A percentile compares a stretch with the other conserved stretches of the same genome.
These are phyloP conservation scores for Calonectria multiphialidica DNA, from an alignment of 2,329 filamentous ascomycete genomes.

Conservation along the genomic window DNA sequence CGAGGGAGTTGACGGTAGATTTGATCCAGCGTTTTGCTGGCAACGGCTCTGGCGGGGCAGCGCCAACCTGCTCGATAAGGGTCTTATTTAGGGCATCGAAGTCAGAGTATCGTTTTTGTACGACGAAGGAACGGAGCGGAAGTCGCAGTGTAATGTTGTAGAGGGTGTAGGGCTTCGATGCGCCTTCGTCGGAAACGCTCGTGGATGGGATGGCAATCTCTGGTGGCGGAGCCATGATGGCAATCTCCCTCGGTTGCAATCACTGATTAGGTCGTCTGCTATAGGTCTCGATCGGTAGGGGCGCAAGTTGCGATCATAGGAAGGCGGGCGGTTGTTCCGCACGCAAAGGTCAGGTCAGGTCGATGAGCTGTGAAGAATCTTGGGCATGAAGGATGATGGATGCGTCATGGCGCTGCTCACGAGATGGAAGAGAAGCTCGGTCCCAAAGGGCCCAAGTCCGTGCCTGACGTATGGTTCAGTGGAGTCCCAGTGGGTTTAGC, in stretches of 20 bases:
- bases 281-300: background rate
- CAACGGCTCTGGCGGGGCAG: constrained; percentile 74
- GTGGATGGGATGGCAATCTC: constrained; percentile 78
- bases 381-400: constrained; percentile 28
- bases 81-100: constrained; percentile 76
- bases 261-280: background rate
- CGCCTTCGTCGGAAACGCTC: constrained; percentile 63
- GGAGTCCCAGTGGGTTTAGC: constrained; percentile 21
- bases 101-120: constrained; percentile 87
- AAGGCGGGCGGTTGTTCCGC: background rate
- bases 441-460: constrained; percentile 5
- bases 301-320: background rate
- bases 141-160: constrained; percentile 85
- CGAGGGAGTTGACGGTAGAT: constrained; percentile 76
- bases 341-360: background rate
- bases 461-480: constrained; percentile 25
- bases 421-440: constrained; percentile 10
- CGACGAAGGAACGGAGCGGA: constrained; percentile 79
- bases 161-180: constrained; percentile 77
- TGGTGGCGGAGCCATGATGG: constrained; percentile 71
- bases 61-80: constrained; percentile 70
- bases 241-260: constrained; percentile 16
- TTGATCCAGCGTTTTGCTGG: constrained; percentile 84
- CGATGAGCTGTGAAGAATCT: constrained; percentile 4
- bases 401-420: constrained; percentile 32